Conservation (phyloP, 805 yeast genomes). For the Middelhovenomyces tepae region DNA sequence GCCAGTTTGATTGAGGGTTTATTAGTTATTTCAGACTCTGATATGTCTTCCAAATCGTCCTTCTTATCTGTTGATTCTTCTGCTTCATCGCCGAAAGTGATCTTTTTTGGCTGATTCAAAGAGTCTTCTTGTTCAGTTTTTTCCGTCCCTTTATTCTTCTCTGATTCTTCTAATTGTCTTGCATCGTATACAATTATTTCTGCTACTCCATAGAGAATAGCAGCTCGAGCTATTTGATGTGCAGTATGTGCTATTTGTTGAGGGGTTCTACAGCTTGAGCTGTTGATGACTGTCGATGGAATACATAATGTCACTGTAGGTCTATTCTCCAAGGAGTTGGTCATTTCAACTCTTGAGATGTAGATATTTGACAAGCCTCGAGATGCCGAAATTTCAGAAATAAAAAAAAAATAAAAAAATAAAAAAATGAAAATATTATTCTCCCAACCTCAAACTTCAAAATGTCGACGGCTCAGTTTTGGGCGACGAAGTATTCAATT, state of each 20-base stretch:
- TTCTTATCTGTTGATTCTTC: slow-evolving; percentile 21
- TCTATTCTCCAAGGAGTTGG: too few species aligned
- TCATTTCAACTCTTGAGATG: too few species aligned
- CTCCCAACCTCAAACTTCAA: too few species aligned
- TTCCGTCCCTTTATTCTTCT: slow-evolving; percentile 11
- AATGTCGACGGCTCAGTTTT: too few species aligned
- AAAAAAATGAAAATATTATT: too few species aligned
- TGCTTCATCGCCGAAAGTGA: too few species aligned
- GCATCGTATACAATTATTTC: slow-evolving; percentile 68
- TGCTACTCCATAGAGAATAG: slow-evolving; percentile 57
- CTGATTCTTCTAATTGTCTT: slow-evolving; percentile 18
- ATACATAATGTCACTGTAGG: slow-evolving; percentile 46
- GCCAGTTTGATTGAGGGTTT: slow-evolving; percentile 42
- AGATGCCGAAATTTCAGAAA: too few species aligned
- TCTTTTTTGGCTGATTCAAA: slow-evolving; percentile 27
- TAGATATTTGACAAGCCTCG: too few species aligned
- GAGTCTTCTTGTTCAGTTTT: slow-evolving; percentile 19
- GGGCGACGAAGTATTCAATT: too few species aligned
- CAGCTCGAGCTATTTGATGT: slow-evolving; percentile 72
- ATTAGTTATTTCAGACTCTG: slow-evolving; percentile 14
- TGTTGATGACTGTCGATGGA: slow-evolving; percentile 56
- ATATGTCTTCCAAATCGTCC: slow-evolving; percentile 13
- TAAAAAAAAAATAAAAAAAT: too few species aligned
- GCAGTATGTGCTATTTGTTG: slow-evolving; percentile 67
- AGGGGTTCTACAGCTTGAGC: slow-evolving; percentile 48